Percentiles rank a stretch among this genome's conserved stretches.
phyloP scores from a whole-genome alignment of 2,329 filamentous ascomycete species.

The Ophiostoma triangulosporum region DNA sequence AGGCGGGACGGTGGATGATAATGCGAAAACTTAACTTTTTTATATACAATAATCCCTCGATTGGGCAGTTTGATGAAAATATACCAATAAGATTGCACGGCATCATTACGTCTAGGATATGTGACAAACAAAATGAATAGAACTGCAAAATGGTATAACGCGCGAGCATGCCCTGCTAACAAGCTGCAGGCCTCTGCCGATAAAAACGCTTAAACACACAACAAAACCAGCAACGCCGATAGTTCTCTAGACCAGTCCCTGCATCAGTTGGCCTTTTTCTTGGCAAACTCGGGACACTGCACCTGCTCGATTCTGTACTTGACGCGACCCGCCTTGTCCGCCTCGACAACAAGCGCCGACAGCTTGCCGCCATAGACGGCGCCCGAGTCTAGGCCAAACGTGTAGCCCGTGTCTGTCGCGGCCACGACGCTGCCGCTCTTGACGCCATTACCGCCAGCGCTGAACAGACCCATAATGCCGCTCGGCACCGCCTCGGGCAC shows the following conservation, averaged over 20 bases:
- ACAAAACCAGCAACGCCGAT: too few species aligned
- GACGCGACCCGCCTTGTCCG: slow-evolving; percentile 20
- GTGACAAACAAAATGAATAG: background rate
- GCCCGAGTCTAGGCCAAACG: slow-evolving; percentile 72
- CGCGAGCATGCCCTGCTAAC: background rate
- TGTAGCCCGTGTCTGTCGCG: slow-evolving; percentile 39
- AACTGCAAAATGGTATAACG: background rate
- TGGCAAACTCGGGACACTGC: slow-evolving; percentile 20
- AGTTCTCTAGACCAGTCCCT: too few species aligned
- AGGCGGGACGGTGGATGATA: background rate
- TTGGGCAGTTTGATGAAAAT: background rate
- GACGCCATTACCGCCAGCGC: background rate
- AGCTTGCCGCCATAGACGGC: slow-evolving; percentile 66
- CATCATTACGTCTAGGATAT: background rate
- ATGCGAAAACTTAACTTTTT: background rate
- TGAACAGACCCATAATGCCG: slow-evolving; percentile 1
- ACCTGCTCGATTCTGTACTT: slow-evolving; percentile 28
- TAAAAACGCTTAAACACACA: background rate
- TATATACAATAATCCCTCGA: background rate
- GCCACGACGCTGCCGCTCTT: slow-evolving; percentile 9
- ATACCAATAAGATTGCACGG: background rate
- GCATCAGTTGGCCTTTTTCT: slow-evolving; percentile 1
- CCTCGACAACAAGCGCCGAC: slow-evolving; percentile 63
- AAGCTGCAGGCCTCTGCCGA: too few species aligned
- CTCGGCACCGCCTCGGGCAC: slow-evolving; percentile 7